Evolutionary conservation across 768 basidiomycete genomes (phyloP), one percentile per base, ranked within the genome.

Genomic region (Xanthoconium purpureum): DNA sequence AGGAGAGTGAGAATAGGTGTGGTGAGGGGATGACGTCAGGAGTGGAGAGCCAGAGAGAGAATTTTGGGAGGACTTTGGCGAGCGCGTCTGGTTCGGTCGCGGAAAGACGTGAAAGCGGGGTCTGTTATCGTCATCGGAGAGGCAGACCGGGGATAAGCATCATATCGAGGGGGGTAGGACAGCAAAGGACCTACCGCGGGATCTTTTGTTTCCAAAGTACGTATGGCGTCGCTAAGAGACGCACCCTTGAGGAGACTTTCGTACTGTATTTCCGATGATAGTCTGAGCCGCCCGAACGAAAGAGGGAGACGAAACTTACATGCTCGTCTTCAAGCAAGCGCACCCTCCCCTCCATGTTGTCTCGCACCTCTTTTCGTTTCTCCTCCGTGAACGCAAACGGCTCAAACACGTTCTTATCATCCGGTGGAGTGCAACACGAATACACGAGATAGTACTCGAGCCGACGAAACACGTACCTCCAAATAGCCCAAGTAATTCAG

Each of bases 401-500:
- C 51, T 87, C 83, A 12, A 94, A 73, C 6, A 87, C 79, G 58
- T 75, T 80, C 89, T 91, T 61, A 15, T 38, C 20, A 11, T 39
- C 15, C 51, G 24, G 24, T 3, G 12, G 10, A 15, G 18, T n/a
- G n/a, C n/a, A 20, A 11, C 6, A 33, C 59, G 12, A 63, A 35
- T 17, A 33, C 43, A 47, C 40, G 28, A 43, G 36, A 45, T 57
- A n/a, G n/a, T n/a, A n/a, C n/a, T 10, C 13, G 35, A 46, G 14
- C 54, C 14, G 43, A 24, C 55, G 9, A 24, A 47, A 6, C n/a
- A n/a, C 80, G 30, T 47, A 94, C 94, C 78, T 87, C 83, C 14
- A 97, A 71, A 68, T 93, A 94, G 17, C 81, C 84, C 59, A 93
- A 71, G 56, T 89, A 96, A 64, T 98, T 98, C 60, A 97, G 75